phyloP scores from a whole-genome alignment of 208 protist genomes.

The Wallacemonas sp. region DNA sequence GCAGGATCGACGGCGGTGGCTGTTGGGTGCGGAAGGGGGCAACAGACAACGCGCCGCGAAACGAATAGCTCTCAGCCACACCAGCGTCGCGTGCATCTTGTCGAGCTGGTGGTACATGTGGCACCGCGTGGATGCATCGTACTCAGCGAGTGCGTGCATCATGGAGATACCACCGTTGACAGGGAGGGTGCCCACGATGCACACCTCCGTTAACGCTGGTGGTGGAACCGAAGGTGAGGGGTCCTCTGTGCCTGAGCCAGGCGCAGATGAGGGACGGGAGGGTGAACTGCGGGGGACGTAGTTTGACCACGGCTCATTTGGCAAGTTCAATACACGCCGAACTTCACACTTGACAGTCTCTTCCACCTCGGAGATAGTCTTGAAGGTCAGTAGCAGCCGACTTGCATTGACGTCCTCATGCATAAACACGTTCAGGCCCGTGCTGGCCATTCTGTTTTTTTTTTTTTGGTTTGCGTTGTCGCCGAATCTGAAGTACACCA shows the following conservation, averaged over 20 bases:
- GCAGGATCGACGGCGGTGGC: background rate
- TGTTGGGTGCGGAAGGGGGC: background rate
- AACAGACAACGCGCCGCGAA: conserved; percentile 20
- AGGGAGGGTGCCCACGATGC: background rate
- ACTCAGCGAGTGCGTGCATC: conserved; percentile 37
- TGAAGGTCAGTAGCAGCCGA: conserved; percentile 11
- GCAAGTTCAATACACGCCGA: background rate
- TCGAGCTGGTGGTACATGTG: conserved; percentile 25
- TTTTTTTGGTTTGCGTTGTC: no score
- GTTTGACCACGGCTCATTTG: background rate
- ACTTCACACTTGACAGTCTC: conserved; percentile 8
- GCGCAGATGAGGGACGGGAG: no score
- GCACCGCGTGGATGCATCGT: conserved; percentile 34
- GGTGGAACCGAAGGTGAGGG: no score
- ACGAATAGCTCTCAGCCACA: conserved; percentile 26
- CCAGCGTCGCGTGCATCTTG: conserved; percentile 4
- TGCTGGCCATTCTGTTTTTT: no score
- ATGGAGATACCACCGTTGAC: conserved; percentile 35
- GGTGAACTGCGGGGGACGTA: no score
- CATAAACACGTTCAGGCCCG: conserved; percentile 11
- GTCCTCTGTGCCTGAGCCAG: no score
- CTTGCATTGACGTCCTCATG: conserved; percentile 22
- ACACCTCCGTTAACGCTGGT: background rate
- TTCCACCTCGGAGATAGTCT: conserved; percentile 10
- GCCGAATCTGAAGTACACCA: no score